Evolutionary conservation across 2,329 filamentous ascomycete genomes (phyloP), one percentile per base, ranked within the genome.

Genomic region (Fusarium luffae): DNA sequence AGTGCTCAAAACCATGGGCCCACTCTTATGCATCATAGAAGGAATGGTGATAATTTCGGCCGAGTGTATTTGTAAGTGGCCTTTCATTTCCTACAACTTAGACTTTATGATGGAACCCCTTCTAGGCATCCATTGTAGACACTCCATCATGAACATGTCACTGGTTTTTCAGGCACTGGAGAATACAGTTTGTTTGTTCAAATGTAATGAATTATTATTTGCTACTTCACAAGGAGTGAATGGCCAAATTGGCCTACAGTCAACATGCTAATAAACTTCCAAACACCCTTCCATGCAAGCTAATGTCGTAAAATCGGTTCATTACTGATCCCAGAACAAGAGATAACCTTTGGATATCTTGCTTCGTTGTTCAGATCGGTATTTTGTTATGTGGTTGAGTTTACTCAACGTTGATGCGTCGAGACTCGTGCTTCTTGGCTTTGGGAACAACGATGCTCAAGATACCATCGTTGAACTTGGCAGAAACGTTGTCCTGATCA

Each of bases 361-460:
- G 32, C 16, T 43, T 28, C 23, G 37, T 54, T 18, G 19, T 59
- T 9, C 18, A 27, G 10, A 28, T 48, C 47, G 28, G 23, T 56
- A 37, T 13, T 34, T 50, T 41, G 34, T 42, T 44, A 21, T 30
- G 41, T 34, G 32, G 27, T 32, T 14, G 34, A 18, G 47, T 59
- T 82, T 83, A 88, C 76, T 82, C 78, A 75, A 90, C 83, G 30
- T 78, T 73, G 71, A 91, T 88, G 79, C 86, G 86, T 73, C 85
- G 83, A 34, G 80, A 74, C 78, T 87, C 84, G 67, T 83, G 82
- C 84, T 86, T 88, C 81, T 85, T 87, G 25, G 86, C 85, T 84
- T 92, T 93, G 52, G 91, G 91, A 19, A 93, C 86, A 27, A 83
- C 75, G 63, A 93, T 84, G 71, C 78, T 87, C 70, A 93, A 82